Percentiles rank a stretch among this genome's conserved stretches.
Conservation (phyloP, 768 basidiomycete genomes). For the Saitozyma podzolica region DNA sequence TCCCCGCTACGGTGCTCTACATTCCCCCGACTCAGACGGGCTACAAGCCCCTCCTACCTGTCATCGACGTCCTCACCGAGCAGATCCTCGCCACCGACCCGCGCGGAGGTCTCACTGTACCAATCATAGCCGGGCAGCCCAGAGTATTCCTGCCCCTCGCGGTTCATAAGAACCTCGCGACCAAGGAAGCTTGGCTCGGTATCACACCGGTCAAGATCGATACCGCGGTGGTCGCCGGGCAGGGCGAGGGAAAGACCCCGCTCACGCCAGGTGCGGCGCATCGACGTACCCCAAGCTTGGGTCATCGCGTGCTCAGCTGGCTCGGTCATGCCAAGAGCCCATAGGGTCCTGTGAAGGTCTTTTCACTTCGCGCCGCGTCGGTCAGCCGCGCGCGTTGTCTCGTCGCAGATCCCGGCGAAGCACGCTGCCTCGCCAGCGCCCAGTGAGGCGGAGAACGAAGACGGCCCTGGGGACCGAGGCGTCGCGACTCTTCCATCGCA, state of each 20-base stretch:
- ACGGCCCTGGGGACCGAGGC: no score
- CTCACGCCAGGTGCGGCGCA: slow-evolving; percentile 15
- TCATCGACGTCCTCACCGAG: slow-evolving; percentile 38
- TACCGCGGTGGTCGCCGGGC: background rate
- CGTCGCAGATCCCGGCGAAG: no score
- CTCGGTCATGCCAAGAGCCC: slow-evolving; percentile 5
- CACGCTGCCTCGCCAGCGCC: no score
- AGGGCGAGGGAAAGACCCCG: slow-evolving; percentile 7
- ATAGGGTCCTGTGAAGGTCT: no score
- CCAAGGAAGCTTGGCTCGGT: background rate
- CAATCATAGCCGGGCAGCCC: slow-evolving; percentile 37
- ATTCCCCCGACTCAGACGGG: slow-evolving; percentile 26
- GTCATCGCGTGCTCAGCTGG: slow-evolving; percentile 25
- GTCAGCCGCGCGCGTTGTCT: no score
- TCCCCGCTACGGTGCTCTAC: slow-evolving; percentile 23
- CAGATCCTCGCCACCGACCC: slow-evolving; percentile 41
- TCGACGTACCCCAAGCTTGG: slow-evolving; percentile 24
- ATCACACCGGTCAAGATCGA: background rate
- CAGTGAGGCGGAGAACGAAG: no score
- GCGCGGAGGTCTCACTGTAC: slow-evolving; percentile 32
- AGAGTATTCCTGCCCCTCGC: slow-evolving; percentile 40
- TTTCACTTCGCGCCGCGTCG: no score
- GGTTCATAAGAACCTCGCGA: slow-evolving; percentile 16
- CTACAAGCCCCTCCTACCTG: slow-evolving; percentile 36
- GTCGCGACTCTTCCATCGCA: no score